phyloP scores from a whole-genome alignment of 2,329 filamentous ascomycete genomes.

The Botrytis cinerea region DNA sequence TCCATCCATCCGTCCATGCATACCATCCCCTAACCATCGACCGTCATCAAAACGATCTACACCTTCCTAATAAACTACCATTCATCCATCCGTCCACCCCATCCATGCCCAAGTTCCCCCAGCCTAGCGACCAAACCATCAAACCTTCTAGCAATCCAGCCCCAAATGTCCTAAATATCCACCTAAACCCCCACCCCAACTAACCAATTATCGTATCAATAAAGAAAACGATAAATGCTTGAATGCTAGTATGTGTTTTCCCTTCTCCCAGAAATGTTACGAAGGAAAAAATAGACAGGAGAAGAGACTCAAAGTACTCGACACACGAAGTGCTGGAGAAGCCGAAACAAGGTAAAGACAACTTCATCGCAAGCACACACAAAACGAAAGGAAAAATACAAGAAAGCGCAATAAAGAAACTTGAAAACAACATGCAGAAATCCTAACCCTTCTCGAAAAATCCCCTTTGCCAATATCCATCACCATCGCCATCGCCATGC shows the following conservation, averaged over 20 bases:
- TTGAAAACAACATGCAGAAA: slow-evolving; percentile 22
- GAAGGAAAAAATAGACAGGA: slow-evolving; percentile 16
- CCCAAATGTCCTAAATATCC: slow-evolving; percentile 22
- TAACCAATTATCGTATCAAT: slow-evolving; percentile 21
- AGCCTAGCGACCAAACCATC: slow-evolving; percentile 13
- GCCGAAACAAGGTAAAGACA: slow-evolving; percentile 13
- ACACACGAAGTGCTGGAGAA: slow-evolving; percentile 18
- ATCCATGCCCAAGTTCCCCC: slow-evolving; percentile 20
- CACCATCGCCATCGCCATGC: slow-evolving; percentile 26
- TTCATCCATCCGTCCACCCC: slow-evolving; percentile 17
- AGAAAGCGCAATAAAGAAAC: slow-evolving; percentile 14
- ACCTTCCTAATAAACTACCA: slow-evolving; percentile 9
- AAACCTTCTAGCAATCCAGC: slow-evolving; percentile 22
- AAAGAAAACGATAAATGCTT: slow-evolving; percentile 17
- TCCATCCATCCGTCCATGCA: slow-evolving; percentile 11
- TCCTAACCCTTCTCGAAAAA: slow-evolving; percentile 21
- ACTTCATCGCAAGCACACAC: slow-evolving; percentile 14
- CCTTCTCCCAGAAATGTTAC: slow-evolving; percentile 15
- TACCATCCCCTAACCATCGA: neutral
- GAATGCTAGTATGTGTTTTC: slow-evolving; percentile 19
- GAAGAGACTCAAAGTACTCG: slow-evolving; percentile 20
- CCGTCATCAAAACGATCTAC: slow-evolving; percentile 9
- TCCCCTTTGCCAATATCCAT: slow-evolving; percentile 23
- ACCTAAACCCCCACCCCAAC: slow-evolving; percentile 20
- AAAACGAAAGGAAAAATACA: slow-evolving; percentile 18